phyloP scores from a whole-genome alignment of 768 basidiomycete species.

The Termitomyces sp. region DNA sequence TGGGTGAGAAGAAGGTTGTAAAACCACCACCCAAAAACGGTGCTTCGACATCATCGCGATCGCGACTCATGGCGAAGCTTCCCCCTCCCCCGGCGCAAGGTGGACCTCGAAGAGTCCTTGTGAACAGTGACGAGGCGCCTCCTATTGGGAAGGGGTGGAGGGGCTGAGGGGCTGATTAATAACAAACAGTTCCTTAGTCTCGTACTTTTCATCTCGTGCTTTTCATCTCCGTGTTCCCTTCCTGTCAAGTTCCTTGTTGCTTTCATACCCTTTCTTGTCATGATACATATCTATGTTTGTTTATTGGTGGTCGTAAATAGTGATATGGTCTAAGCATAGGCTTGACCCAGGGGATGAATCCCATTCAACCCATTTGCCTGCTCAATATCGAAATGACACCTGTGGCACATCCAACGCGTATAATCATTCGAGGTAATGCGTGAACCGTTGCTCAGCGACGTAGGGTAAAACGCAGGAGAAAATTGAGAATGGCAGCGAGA shows the following conservation, averaged over 20 bases:
- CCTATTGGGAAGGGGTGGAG: conserved; percentile 44
- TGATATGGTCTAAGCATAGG: not conserved
- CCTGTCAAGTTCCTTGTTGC: not conserved
- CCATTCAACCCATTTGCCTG: conserved; percentile 24
- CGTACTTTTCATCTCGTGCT: not conserved
- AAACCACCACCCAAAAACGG: conserved; percentile 16
- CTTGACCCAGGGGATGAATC: conserved; percentile 21
- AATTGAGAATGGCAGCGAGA: conserved; percentile 60
- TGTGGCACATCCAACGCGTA: conserved; percentile 38
- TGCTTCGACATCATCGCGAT: conserved; percentile 17
- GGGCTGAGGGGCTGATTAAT: conserved; percentile 38
- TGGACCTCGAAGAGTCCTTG: conserved; percentile 62
- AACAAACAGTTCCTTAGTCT: conserved; percentile 15
- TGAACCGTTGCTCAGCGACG: conserved; percentile 1
- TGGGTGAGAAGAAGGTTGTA: conserved; percentile 14
- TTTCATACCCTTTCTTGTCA: not conserved
- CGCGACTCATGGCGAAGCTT: conserved; percentile 25
- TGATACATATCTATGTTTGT: not conserved
- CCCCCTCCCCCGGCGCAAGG: conserved; percentile 30
- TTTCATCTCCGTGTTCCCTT: not conserved
- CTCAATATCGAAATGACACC: conserved; percentile 38
- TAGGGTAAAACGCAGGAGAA: conserved; percentile 72
- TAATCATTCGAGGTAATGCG: conserved; percentile 1
- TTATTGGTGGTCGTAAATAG: not conserved
- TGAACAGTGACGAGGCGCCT: conserved; percentile 66